Percentiles rank a stretch among this genome's conserved stretches.
Conservation (phyloP, 2,329 filamentous ascomycete genomes). For the Aspergillus fructus region DNA sequence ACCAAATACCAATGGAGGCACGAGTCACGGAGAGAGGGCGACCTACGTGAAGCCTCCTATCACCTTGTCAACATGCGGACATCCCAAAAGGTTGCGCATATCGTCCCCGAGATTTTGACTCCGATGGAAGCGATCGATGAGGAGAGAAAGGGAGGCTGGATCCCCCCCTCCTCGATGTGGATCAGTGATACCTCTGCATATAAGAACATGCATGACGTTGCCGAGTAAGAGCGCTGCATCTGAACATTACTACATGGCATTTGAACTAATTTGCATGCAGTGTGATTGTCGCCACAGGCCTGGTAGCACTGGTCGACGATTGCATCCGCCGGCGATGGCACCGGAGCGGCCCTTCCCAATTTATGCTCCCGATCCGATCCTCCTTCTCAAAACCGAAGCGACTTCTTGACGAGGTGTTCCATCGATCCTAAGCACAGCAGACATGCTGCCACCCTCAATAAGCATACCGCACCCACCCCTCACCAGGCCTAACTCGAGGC, state of each 20-base stretch:
- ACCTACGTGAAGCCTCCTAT: conserved; percentile 67
- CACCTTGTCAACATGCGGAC: conserved; percentile 71
- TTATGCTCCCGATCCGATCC: conserved; percentile 53
- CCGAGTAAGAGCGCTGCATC: conserved; percentile 66
- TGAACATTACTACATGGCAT: conserved; percentile 2
- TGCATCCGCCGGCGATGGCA: conserved; percentile 80
- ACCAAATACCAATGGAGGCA: conserved; percentile 81
- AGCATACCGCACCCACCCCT: neutral
- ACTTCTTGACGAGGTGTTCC: conserved; percentile 64
- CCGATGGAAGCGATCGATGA: conserved; percentile 70
- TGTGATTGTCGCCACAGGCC: conserved; percentile 84
- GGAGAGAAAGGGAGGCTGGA: conserved; percentile 77
- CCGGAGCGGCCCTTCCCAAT: conserved; percentile 51
- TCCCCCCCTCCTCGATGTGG: conserved; percentile 88
- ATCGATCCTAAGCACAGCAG: conserved; percentile 41
- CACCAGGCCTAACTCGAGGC: too few species aligned
- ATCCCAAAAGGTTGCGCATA: conserved; percentile 71
- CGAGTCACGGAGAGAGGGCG: conserved; percentile 65
- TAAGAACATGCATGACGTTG: conserved; percentile 71
- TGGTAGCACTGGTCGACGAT: conserved; percentile 86
- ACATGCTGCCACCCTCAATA: neutral
- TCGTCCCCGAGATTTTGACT: conserved; percentile 76
- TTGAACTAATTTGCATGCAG: conserved; percentile 46
- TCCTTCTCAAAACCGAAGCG: conserved; percentile 58
- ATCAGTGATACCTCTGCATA: conserved; percentile 74